phyloP scores from a whole-genome alignment of 495 filamentous ascomycete species.

The Podospora comata region DNA sequence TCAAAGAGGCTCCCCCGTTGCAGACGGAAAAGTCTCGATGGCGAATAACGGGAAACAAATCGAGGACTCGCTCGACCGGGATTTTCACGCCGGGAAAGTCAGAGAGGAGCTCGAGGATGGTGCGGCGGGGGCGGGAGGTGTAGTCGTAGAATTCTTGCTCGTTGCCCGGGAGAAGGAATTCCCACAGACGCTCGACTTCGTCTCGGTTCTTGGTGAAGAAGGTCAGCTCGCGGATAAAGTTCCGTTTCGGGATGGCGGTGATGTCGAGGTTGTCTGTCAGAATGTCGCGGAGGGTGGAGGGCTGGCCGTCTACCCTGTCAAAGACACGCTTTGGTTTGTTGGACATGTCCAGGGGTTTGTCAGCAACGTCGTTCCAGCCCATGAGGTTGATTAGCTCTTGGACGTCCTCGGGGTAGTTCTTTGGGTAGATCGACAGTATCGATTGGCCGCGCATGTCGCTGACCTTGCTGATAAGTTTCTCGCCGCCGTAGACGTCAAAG shows the following conservation, averaged over 20 bases:
- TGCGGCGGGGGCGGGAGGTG: constrained; percentile 84
- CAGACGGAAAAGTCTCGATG: constrained; percentile 86
- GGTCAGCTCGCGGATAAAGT: constrained; percentile 73
- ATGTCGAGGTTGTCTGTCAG: constrained; percentile 82
- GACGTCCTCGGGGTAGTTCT: constrained; percentile 80
- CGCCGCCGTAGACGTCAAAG: constrained; percentile 46
- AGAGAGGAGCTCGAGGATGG: constrained; percentile 84
- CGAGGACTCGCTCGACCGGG: constrained; percentile 66
- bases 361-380: constrained; percentile 67
- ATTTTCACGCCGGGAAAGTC: constrained; percentile 85
- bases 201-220: constrained; percentile 66
- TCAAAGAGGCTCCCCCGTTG: constrained; percentile 55
- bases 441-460: constrained; percentile 63
- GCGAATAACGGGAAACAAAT: constrained; percentile 70
- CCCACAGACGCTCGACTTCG: constrained; percentile 76
- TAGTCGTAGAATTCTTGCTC: constrained; percentile 95
- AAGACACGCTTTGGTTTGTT: constrained; percentile 16
- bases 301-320: not conserved
- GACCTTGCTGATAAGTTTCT: not conserved
- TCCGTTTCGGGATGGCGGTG: constrained; percentile 79
- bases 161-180: constrained; percentile 73
- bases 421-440: constrained; percentile 74
- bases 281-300: constrained; percentile 65
- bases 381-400: constrained; percentile 68
- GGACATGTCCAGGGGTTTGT: constrained; percentile 43